These are phyloP conservation scores for Suillus ampliporus DNA, from an alignment of 768 basidiomycete genomes.

Conservation along the genomic window DNA sequence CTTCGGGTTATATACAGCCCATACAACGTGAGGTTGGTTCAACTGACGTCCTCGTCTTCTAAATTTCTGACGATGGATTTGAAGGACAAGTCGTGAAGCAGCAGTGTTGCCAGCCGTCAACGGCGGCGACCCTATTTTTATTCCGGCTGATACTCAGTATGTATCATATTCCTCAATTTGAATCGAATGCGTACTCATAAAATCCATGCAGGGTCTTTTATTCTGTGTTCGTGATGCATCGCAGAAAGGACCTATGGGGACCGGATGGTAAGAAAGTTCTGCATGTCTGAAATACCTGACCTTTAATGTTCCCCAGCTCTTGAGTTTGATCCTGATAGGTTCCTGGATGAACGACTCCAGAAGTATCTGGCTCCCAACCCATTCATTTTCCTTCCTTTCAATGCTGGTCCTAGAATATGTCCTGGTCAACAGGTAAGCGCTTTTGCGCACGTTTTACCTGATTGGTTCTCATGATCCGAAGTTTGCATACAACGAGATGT, in stretches of 20 bases:
- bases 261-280: constrained; percentile 34
- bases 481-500: constrained; percentile 62
- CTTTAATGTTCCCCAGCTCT: constrained; percentile 22
- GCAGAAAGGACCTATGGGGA: constrained; percentile 45
- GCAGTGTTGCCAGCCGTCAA: constrained; percentile 25
- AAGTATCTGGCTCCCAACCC: constrained; percentile 62
- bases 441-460: neutral
- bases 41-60: no score
- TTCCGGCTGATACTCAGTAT: constrained; percentile 48
- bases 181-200: neutral
- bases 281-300: neutral
- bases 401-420: constrained; percentile 70
- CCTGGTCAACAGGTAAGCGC: constrained; percentile 51
- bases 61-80: constrained; percentile 8
- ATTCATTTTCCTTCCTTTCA: constrained; percentile 74
- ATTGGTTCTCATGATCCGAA: constrained; percentile 21
- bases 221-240: constrained; percentile 41
- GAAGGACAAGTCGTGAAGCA: constrained; percentile 22
- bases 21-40: constrained; percentile 23
- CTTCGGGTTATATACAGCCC: constrained; percentile 26
- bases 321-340: constrained; percentile 70
- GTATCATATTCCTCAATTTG: constrained; percentile 15
- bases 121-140: constrained; percentile 54
- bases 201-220: constrained; percentile 17
- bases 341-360: constrained; percentile 60